These are phyloP conservation scores for Graphium sp. DNA, from an alignment of 2,329 filamentous ascomycete species.

Conservation along the genomic window DNA sequence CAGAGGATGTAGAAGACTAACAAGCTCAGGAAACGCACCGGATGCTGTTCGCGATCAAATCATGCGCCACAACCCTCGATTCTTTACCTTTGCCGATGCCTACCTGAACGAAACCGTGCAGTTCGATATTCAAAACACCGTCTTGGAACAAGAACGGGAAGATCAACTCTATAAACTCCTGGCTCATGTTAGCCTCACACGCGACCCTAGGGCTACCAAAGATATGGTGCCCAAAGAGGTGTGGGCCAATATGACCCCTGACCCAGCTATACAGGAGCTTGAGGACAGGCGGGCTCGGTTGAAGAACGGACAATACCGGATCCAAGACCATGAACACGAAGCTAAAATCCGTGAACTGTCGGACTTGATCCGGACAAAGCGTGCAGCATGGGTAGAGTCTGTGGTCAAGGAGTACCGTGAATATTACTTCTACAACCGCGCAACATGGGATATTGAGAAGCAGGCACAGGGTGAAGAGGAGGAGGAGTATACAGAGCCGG, in stretches of 20 bases:
- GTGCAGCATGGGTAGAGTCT: slow-evolving; percentile 6
- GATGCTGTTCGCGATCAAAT: slow-evolving; percentile 13
- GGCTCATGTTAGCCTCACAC: slow-evolving; percentile 11
- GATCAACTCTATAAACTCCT: slow-evolving; percentile 9
- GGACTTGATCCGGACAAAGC: slow-evolving; percentile 10
- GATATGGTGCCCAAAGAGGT: slow-evolving; percentile 14
- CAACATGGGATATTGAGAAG: slow-evolving; percentile 12
- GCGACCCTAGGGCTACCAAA: slow-evolving; percentile 10
- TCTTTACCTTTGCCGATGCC: slow-evolving; percentile 10
- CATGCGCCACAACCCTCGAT: slow-evolving; percentile 12
- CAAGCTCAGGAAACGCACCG: slow-evolving; percentile 8
- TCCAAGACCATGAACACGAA: slow-evolving; percentile 9
- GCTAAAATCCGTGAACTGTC: slow-evolving; percentile 10
- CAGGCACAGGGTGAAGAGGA: slow-evolving; percentile 8
- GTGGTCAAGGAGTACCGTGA: slow-evolving; percentile 10
- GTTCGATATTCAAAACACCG: slow-evolving; percentile 13
- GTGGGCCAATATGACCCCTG: slow-evolving; percentile 9
- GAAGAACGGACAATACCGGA: slow-evolving; percentile 11
- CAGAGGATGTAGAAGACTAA: slow-evolving; percentile 4
- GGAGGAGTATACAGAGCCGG: slow-evolving; percentile 8
- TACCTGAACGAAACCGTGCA: slow-evolving; percentile 13
- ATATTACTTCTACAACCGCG: slow-evolving; percentile 12
- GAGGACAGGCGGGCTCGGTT: slow-evolving; percentile 8
- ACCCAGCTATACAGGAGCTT: slow-evolving; percentile 11
- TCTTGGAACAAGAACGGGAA: slow-evolving; percentile 10